Evolutionary conservation across 192 early-diverging fungal genomes (phyloP).

Genomic region (Coemansia sp.): DNA sequence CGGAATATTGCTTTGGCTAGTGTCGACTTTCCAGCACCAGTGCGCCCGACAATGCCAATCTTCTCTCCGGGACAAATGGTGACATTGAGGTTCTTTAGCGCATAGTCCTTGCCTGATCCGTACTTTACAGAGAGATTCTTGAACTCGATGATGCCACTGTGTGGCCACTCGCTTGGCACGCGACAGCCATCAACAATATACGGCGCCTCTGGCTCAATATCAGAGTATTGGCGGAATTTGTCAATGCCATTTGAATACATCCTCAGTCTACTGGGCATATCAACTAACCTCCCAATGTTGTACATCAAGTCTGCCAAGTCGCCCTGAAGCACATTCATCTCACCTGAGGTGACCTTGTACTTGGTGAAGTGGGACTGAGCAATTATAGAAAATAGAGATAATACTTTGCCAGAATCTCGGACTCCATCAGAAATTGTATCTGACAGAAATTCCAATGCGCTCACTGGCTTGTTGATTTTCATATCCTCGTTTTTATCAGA

Average conservation of each 20-base stretch:
- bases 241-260: slow-evolving; percentile 19
- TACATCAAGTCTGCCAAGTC: not conserved
- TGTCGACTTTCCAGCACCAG: slow-evolving; percentile 72
- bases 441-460: slow-evolving; percentile 65
- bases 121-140: slow-evolving; percentile 62
- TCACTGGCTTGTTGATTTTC: slow-evolving; percentile 51
- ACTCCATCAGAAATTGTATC: slow-evolving; percentile 54
- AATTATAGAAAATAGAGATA: slow-evolving; percentile 4
- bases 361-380: slow-evolving; percentile 16
- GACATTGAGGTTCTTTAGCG: slow-evolving; percentile 63
- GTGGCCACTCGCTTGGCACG: slow-evolving; percentile 64
- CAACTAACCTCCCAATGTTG: not conserved
- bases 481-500: slow-evolving; percentile 62
- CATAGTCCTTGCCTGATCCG: slow-evolving; percentile 54
- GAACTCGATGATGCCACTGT: slow-evolving; percentile 61
- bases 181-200: slow-evolving; percentile 21
- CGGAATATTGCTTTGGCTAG: slow-evolving; percentile 70
- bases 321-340: not conserved
- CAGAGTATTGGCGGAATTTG: slow-evolving; percentile 60
- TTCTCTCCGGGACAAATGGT: slow-evolving; percentile 63
- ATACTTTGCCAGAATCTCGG: slow-evolving; percentile 41
- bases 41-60: slow-evolving; percentile 74
- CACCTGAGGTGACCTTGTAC: not conserved
- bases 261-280: not conserved
- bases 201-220: slow-evolving; percentile 51